A percentile compares a stretch with the other conserved stretches of the same genome.
Evolutionary conservation across 23 red algal species (phyloP).

Genomic region (Agarophyton chilense): DNA sequence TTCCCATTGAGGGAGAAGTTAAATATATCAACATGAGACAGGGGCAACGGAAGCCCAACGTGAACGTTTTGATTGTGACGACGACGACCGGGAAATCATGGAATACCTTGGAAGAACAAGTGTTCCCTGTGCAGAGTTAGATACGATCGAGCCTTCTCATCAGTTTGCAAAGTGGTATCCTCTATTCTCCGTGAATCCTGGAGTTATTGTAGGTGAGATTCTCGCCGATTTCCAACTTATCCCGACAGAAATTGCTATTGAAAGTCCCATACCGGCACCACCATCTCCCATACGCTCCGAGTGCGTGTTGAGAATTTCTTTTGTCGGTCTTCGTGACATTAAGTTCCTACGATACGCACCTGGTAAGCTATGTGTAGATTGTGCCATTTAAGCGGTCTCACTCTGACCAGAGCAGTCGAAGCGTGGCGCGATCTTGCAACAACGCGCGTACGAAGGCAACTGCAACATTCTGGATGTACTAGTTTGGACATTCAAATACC

Average conservation of each 20-base stretch:
- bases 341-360: too few relatives aligned
- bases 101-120: slow-evolving; percentile 83
- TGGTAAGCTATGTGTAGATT: slow-evolving; percentile 61
- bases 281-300: slow-evolving; percentile 33
- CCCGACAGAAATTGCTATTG: too few relatives aligned
- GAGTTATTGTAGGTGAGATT: slow-evolving; percentile 78
- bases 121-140: slow-evolving; percentile 66
- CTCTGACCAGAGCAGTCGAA: slow-evolving; percentile 56
- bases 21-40: slow-evolving; percentile 68
- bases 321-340: slow-evolving; percentile 71
- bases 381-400: slow-evolving; percentile 50
- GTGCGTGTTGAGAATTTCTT: slow-evolving; percentile 69
- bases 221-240: slow-evolving; percentile 92
- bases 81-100: slow-evolving; percentile 50
- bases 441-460: slow-evolving; percentile 73
- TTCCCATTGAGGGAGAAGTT: slow-evolving; percentile 74
- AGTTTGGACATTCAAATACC: slow-evolving; percentile 68
- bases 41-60: slow-evolving; percentile 72
- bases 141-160: slow-evolving; percentile 51
- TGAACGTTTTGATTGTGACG: slow-evolving; percentile 84
- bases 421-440: slow-evolving; percentile 58
- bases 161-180: too few relatives aligned
- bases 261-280: slow-evolving; percentile 38
- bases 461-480: slow-evolving; percentile 74
- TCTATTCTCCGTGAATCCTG: slow-evolving; percentile 89